These are phyloP conservation scores for Diaporthe ampelina DNA, from an alignment of 2,329 filamentous ascomycete species.

Conservation along the genomic window DNA sequence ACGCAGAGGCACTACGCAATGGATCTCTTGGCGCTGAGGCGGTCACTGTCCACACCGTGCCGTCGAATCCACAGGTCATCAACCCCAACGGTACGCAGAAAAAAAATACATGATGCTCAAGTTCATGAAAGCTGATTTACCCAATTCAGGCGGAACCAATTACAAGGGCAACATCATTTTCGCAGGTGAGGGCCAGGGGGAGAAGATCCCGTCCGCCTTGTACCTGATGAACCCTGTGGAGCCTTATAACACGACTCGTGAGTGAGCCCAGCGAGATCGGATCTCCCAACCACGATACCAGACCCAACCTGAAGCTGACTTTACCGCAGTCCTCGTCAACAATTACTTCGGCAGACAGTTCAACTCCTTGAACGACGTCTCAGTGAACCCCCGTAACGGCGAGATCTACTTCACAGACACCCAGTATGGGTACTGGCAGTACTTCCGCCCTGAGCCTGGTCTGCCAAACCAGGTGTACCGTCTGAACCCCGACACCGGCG, in stretches of 20 bases:
- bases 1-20: constrained; percentile 56
- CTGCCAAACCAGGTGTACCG: constrained; percentile 72
- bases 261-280: constrained; percentile 22
- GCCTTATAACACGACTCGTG: constrained; percentile 65
- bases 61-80: constrained; percentile 57
- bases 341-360: constrained; percentile 72
- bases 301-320: neutral
- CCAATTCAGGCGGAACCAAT: constrained; percentile 53
- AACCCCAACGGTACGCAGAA: constrained; percentile 62
- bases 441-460: constrained; percentile 66
- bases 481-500: constrained; percentile 62
- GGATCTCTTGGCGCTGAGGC: constrained; percentile 44
- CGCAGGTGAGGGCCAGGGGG: constrained; percentile 23
- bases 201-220: constrained; percentile 43
- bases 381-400: constrained; percentile 64
- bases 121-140: neutral
- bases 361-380: constrained; percentile 71
- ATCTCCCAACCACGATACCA: neutral
- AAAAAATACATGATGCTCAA: neutral
- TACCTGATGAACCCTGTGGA: constrained; percentile 58
- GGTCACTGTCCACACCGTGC: constrained; percentile 58
- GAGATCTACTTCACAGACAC: constrained; percentile 76
- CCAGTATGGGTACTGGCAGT: constrained; percentile 69
- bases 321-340: constrained; percentile 61
- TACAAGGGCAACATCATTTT: constrained; percentile 23